Evolutionary conservation across 768 basidiomycete genomes (phyloP).

Genomic region (Phaeotremella fagi): DNA sequence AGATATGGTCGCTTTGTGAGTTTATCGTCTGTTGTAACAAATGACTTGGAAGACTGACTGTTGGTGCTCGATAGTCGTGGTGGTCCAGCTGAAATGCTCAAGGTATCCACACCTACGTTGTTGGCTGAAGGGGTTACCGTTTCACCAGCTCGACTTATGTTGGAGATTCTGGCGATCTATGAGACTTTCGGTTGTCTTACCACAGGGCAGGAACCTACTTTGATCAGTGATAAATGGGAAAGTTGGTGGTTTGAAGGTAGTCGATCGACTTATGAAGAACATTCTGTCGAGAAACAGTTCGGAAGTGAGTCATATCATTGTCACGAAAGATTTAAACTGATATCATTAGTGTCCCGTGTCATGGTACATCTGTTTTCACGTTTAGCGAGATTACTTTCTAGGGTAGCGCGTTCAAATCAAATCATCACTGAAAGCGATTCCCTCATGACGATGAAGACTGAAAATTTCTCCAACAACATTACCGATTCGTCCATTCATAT

Average conservation of each 20-base stretch:
- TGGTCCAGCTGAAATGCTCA: slow-evolving; percentile 50
- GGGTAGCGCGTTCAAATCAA: slow-evolving; percentile 13
- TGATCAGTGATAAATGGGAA: slow-evolving; percentile 48
- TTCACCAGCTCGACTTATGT: slow-evolving; percentile 48
- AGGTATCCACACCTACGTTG: slow-evolving; percentile 24
- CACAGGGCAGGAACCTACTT: slow-evolving; percentile 47
- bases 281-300: slow-evolving; percentile 54
- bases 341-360: slow-evolving; percentile 36
- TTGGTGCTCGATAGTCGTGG: slow-evolving; percentile 46
- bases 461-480: background rate
- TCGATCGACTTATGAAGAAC: slow-evolving; percentile 48
- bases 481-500: background rate
- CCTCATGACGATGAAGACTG: background rate
- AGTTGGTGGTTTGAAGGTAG: slow-evolving; percentile 51
- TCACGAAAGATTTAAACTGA: background rate
- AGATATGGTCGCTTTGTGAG: slow-evolving; percentile 50
- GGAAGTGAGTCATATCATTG: slow-evolving; percentile 43
- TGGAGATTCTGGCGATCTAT: slow-evolving; percentile 53
- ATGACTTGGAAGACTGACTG: background rate
- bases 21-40: background rate
- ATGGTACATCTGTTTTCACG: slow-evolving; percentile 44
- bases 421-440: slow-evolving; percentile 22
- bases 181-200: slow-evolving; percentile 52
- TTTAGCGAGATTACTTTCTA: slow-evolving; percentile 30
- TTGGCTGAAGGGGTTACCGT: slow-evolving; percentile 43